A percentile compares a stretch with the other conserved stretches of the same genome.
Evolutionary conservation across 352 stramenopile genomes (phyloP).

Genomic region (Pythium aphanidermatum): DNA sequence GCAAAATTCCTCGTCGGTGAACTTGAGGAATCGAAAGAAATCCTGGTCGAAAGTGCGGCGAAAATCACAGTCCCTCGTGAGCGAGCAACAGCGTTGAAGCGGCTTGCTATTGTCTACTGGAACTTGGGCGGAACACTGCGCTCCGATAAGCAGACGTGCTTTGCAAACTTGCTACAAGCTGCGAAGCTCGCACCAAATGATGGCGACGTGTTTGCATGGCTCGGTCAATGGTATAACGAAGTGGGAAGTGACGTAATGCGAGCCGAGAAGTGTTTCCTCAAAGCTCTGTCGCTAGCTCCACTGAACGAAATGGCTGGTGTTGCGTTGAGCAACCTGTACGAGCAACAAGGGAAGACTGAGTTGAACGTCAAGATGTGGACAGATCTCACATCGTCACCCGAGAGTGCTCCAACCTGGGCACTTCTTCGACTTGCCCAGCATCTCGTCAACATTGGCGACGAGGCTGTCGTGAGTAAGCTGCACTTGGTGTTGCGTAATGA

Average conservation of each 20-base stretch:
- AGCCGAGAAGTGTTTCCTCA: conserved; percentile 83
- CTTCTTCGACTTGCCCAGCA: conserved; percentile 66
- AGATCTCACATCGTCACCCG: conserved; percentile 43
- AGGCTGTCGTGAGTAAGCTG: conserved; percentile 58
- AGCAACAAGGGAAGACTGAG: conserved; percentile 46
- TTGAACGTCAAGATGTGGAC: conserved; percentile 71
- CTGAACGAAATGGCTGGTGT: conserved; percentile 50
- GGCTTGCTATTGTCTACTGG: conserved; percentile 78
- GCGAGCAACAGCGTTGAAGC: conserved; percentile 48
- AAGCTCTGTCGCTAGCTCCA: conserved; percentile 57
- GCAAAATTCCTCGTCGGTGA: conserved; percentile 24
- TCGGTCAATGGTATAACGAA: conserved; percentile 75
- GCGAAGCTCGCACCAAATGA: conserved; percentile 69
- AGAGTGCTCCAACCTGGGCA: conserved; percentile 67
- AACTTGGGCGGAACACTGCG: conserved; percentile 38
- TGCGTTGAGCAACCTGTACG: conserved; percentile 66
- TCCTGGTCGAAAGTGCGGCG: conserved; percentile 32
- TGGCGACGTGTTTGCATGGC: conserved; percentile 57
- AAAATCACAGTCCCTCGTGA: conserved; percentile 20
- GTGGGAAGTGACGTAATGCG: conserved; percentile 52
- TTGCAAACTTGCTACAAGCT: conserved; percentile 54
- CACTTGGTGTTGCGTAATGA: conserved; percentile 73
- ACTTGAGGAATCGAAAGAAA: conserved; percentile 23
- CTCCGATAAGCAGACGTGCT: conserved; percentile 54
- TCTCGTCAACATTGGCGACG: conserved; percentile 56